Evolutionary conservation across 331 rosid genomes (phyloP).

Genomic region (Pyrus hybrid): DNA sequence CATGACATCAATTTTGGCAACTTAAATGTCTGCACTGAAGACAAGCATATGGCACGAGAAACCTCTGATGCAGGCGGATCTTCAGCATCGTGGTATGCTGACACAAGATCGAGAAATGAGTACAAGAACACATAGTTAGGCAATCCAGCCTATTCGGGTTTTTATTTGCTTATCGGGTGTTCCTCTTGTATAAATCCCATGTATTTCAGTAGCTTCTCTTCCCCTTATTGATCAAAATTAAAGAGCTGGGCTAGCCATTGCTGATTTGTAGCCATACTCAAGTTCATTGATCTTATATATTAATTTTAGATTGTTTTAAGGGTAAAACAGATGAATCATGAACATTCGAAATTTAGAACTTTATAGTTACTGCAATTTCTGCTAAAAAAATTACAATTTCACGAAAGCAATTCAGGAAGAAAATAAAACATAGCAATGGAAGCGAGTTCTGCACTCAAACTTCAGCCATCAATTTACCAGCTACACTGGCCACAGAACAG

Average conservation of each 20-base stretch:
- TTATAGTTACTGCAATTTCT: too few relatives aligned
- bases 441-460: constrained; percentile 2
- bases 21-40: not conserved
- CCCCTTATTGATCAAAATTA: too few relatives aligned
- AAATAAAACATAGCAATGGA: too few relatives aligned
- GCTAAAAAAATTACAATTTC: not conserved
- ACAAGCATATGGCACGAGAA: not conserved
- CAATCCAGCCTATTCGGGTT: not conserved
- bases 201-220: not conserved
- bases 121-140: not conserved
- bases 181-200: not conserved
- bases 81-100: not conserved
- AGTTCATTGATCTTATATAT: not conserved
- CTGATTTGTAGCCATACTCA: not conserved
- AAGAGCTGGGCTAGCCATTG: too few relatives aligned
- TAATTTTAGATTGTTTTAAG: not conserved
- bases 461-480: constrained; percentile 42
- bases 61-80: not conserved
- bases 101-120: not conserved
- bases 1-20: not conserved
- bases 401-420: not conserved
- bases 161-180: not conserved
- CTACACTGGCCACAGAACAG: constrained; percentile 38
- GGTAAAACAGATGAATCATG: not conserved
- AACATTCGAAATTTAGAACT: not conserved